Percentiles rank a stretch among this genome's conserved stretches.
These are phyloP conservation scores for Isabelozyma rhagii DNA, from an alignment of 805 yeast genomes.

Conservation along the genomic window DNA sequence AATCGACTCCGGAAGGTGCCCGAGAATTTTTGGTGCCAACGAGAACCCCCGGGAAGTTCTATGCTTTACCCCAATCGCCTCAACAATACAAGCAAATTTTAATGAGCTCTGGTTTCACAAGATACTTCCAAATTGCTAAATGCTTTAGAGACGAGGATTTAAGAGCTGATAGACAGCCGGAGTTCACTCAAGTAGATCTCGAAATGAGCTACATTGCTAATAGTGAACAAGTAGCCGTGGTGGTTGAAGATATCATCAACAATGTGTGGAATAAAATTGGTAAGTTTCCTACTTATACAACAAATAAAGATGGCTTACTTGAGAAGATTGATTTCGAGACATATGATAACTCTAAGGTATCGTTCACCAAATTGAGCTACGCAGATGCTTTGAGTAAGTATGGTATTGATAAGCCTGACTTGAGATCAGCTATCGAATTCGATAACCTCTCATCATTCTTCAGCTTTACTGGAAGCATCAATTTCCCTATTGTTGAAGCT, in stretches of 20 bases:
- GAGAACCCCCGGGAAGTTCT: slow-evolving; percentile 55
- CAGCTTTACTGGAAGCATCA: slow-evolving; percentile 17
- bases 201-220: slow-evolving; percentile 84
- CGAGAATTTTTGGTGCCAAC: slow-evolving; percentile 94
- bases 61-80: slow-evolving; percentile 96
- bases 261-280: slow-evolving; percentile 54
- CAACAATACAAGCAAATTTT: slow-evolving; percentile 94
- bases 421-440: slow-evolving; percentile 60
- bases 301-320: slow-evolving; percentile 28
- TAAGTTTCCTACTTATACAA: slow-evolving; percentile 32
- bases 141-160: slow-evolving; percentile 97
- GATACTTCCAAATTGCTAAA: slow-evolving; percentile 86
- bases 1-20: slow-evolving; percentile 98
- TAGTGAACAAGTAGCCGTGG: slow-evolving; percentile 59
- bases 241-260: slow-evolving; percentile 56
- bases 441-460: slow-evolving; percentile 44
- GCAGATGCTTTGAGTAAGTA: slow-evolving; percentile 64
- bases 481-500: slow-evolving; percentile 72
- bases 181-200: slow-evolving; percentile 94
- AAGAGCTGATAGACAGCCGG: slow-evolving; percentile 94
- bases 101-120: slow-evolving; percentile 89
- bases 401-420: slow-evolving; percentile 95
- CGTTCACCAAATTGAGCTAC: slow-evolving; percentile 52
- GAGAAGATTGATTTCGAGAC: slow-evolving; percentile 13
- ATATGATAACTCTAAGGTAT: slow-evolving; percentile 11